Evolutionary conservation across 441 rosid species (phyloP), one percentile per base, ranked within the genome.

Genomic region (Omphalea diandra): DNA sequence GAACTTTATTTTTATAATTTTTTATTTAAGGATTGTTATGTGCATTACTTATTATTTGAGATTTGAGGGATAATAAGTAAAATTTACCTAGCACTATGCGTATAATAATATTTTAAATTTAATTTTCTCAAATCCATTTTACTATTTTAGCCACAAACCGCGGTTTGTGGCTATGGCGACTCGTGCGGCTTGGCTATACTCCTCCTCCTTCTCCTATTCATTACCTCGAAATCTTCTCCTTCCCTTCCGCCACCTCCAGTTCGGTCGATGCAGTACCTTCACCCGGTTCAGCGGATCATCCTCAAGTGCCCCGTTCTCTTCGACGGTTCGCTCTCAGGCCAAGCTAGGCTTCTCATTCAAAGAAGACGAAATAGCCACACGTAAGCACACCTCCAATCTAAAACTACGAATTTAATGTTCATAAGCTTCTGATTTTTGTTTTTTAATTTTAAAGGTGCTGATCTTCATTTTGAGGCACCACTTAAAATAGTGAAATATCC

Each of bases 401-500:
- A 38, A 24, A 14, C 3, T 66, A 4, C 3, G 14, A 46, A 22
- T 29, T 11, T n/a, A 27, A 7, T 18, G 3, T 53, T 53, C 2
- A 4, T 2, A 11, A 41, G 20, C 20, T 24, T 12, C n/a, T n/a
- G n/a, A n/a, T n/a, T n/a, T n/a, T n/a, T n/a, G n/a, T 0, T 49
- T 24, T 20, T 7, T 5, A 29, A 3, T 6, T 24, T 68, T 44
- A 11, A 38, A 89, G 99, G 73, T 61, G 81, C 81, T 66, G 96
- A 92, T 85, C 77, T 92, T 67, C 82, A 69, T 68, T 92, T 87
- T 62, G 93, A 89, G 77, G 55, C 83, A 65, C 98, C 99, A 29
- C 77, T 92, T 41, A 83, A 81, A 78, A 86, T 94, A 18, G 89
- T 90, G 70, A 83, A 87, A 83, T 94, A 94, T 82, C 99, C 99